A percentile compares a stretch with the other conserved stretches of the same genome.
phyloP scores from a whole-genome alignment of 2,329 filamentous ascomycete species.

The Trichophyton benhamiae region DNA sequence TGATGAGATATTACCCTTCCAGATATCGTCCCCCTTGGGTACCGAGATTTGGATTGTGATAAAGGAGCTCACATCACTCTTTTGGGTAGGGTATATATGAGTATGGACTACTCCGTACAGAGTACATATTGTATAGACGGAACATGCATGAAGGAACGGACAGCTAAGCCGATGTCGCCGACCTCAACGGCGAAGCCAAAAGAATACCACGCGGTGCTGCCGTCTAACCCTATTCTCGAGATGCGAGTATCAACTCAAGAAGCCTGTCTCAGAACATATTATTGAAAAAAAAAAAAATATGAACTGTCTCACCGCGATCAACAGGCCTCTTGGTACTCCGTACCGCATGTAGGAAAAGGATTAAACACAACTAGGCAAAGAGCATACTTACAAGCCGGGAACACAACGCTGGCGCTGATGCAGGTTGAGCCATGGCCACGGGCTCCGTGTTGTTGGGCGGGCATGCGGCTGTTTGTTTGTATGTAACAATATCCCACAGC shows the following conservation, averaged over 20 bases:
- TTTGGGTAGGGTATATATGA: neutral
- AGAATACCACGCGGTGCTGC: neutral
- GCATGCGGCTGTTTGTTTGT: neutral
- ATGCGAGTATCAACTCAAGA: neutral
- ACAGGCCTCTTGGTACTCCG: neutral
- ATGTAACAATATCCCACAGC: neutral
- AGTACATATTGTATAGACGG: neutral
- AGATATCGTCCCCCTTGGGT: neutral
- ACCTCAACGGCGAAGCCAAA: neutral
- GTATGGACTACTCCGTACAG: neutral
- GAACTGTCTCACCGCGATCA: neutral
- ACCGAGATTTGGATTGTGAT: neutral
- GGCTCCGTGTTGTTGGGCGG: neutral
- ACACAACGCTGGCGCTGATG: neutral
- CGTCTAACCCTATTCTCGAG: neutral
- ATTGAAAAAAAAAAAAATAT: neutral
- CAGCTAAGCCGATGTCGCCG: neutral
- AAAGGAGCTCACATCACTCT: neutral
- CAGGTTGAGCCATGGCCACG: neutral
- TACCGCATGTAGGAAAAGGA: too few species aligned
- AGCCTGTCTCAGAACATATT: neutral
- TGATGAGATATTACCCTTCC: neutral
- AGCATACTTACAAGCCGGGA: neutral
- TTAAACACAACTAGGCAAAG: neutral
- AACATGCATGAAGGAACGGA: neutral